Evolutionary conservation across 2,329 filamentous ascomycete species (phyloP), one percentile per base, ranked within the genome.

Genomic region (Trichoderma asperellum): DNA sequence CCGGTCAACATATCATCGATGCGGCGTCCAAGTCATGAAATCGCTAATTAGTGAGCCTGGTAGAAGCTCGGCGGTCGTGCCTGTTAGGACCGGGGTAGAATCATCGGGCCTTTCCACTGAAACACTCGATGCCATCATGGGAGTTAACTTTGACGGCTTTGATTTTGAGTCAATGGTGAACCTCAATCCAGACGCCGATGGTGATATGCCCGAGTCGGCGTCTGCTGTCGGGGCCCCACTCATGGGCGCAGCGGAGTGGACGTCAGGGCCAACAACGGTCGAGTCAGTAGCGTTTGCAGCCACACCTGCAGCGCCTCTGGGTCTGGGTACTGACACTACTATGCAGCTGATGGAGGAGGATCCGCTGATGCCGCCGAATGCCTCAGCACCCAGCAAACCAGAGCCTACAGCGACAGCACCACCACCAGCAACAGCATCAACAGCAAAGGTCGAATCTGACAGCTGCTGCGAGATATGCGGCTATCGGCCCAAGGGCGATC

Each of bases 401-500:
- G 59, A 64, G n/a, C 68, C 69, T 4, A 60, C 63, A 4, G 65
- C 55, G 16, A 43, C 40, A 10, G 40, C 40, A 43, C 16, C 40
- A 43, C 7, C 40, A n/a, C 6, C 18, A n/a, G 40, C 40, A n/a
- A 7, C 40, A n/a, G 43, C 62, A 5, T 69, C 58, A n/a, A 57
- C 58, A n/a, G 72, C 75, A 49, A 83, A 83, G 70, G 70, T 80
- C 1, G 83, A 85, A 70, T 81, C 84, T 0, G 76, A 82, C 58
- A 80, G 81, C 61, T 80, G 80, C 71, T 88, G 86, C 73, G 81
- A 84, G 27, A 77, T 86, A 21, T 88, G 86, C 70, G 84, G 83
- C 2, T 88, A 88, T 76, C 80, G 84, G 11, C 86, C 86, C 1
- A 86, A 84, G 71, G 86, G 86, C 4, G 81, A 86, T 60, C 85